Conservation (phyloP, 2,329 filamentous ascomycete species). For the Byssochlamys sp. region DNA sequence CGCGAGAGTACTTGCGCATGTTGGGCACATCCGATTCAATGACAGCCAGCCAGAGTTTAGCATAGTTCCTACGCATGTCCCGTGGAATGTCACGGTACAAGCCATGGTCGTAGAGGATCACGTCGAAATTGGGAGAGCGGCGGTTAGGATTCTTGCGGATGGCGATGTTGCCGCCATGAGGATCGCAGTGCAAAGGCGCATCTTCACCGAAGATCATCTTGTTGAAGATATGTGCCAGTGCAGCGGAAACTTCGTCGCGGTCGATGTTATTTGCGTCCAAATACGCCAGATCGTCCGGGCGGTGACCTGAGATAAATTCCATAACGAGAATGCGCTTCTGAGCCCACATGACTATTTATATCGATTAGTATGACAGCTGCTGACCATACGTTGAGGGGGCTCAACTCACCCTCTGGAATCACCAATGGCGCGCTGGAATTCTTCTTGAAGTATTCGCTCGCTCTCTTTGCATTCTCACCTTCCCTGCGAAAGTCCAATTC, state of each 20-base stretch:
- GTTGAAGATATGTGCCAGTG: conserved; percentile 87
- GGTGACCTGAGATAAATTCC: conserved; percentile 78
- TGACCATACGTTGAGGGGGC: background rate
- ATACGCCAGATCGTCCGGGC: conserved; percentile 80
- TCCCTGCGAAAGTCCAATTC: conserved; percentile 85
- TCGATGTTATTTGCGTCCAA: conserved; percentile 80
- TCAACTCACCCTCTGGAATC: conserved; percentile 56
- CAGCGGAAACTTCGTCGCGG: conserved; percentile 87
- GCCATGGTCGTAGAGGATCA: conserved; percentile 93
- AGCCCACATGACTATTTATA: conserved; percentile 65
- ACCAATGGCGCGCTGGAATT: conserved; percentile 69
- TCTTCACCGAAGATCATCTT: conserved; percentile 95
- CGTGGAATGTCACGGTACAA: conserved; percentile 86
- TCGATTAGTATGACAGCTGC: background rate
- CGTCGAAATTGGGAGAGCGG: conserved; percentile 71
- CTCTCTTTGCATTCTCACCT: conserved; percentile 70
- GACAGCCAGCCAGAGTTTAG: conserved; percentile 93
- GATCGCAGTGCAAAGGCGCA: conserved; percentile 89
- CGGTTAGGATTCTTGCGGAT: conserved; percentile 64
- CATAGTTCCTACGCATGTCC: conserved; percentile 71
- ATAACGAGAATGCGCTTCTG: conserved; percentile 85
- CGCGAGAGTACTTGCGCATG: conserved; percentile 81
- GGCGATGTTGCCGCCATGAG: conserved; percentile 90
- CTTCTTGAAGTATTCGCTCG: conserved; percentile 68
- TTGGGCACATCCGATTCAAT: conserved; percentile 74